Evolutionary conservation across 495 filamentous ascomycete species (phyloP), one percentile per base, ranked within the genome.

Genomic region (Aspergillus carlsbadensis): DNA sequence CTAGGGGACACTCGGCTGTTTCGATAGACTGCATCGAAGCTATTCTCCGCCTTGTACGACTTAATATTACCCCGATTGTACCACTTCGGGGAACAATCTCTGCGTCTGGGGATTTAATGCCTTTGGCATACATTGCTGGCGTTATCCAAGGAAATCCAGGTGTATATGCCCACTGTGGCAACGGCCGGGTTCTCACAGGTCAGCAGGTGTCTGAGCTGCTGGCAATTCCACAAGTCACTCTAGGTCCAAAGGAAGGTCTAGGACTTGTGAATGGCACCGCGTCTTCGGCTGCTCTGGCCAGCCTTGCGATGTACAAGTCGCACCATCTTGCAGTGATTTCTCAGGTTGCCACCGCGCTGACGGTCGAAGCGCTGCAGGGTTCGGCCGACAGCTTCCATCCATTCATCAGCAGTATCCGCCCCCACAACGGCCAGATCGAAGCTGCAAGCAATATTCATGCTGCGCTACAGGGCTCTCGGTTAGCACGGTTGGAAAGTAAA

Each of bases 261-360:
- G 85, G 78, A 10, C 62, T 90, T n/a, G 72, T 87, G 35, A 90
- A 89, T 59, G 87, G 87, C 8, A 90, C 86, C 1, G 80, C 86
- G 5, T 70, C 77, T 5, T 81, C 79, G 22, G 76, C 77, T 22
- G 77, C 80, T 11, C 71, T 80, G 4, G 84, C 74, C 10, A 70
- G 72, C 11, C 64, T 89, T 13, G 82, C 74, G 5, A 59, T 88
- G 1, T 75, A 85, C 56, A 79, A 87, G 29, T 68, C 83, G 1
- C 74, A 85, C 41, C 71, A 79, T n/a, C 71, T 89, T 2, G 78
- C 83, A 6, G 40, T 87, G 1, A 65, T 89, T 1, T 65, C 77
- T 2, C 87, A 90, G 63, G 66, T 84, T 0, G 71, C 88, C 3
- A 74, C 76, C 2, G 78, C 73, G 3, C 74, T 80, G 57, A 59